Base-by-base conservation (phyloP, 805 yeast genomes). In the Saccharomycopsis vini region DNA sequence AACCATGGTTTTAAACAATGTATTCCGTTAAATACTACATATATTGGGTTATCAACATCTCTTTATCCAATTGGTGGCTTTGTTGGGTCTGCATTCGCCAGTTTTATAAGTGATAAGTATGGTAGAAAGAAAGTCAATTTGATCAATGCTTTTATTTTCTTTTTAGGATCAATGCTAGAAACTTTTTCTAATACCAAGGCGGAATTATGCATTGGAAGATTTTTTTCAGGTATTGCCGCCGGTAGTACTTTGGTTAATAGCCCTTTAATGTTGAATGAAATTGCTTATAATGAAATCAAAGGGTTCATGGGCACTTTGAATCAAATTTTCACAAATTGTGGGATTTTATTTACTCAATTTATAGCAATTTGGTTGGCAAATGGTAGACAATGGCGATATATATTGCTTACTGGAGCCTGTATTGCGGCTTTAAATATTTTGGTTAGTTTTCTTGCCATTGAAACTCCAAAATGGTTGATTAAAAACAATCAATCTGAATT, bases 221-320 rank as follows among this genome's bases (percentile, higher is more conserved):
- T 87, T 44, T 53, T 85, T 3, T 74, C 85, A 16, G 98, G 98
- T 0, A 40, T 87, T 2, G 95, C 84, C 2, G 94, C 96, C 5
- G 98, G 98, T 3, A 68, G 79, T 7, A 81, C 89, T 1, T 72
- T 92, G 46, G 97, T 92, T 2, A 77, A 84, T 15, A 81, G 88
- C 0, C 95, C 97, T 0, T 61, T 92, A 49, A 79, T 77, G 52
- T 77, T 92, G 53, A 81, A 78, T 57, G 95, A 88, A 61, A 71
- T 88, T 10, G 67, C 92, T 6, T 97, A 97, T 0, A 60, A 69
- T 1, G 67, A 66, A 3, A 62, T 73, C 47, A 73, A 81, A 37
- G 97, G 97, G 1, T 62, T 79, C 13, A 67, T 92, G 46, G 98
- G 98, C 1, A 73, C 95, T 16, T 79, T 86, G 85, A 84, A 83